phyloP scores from a whole-genome alignment of 495 filamentous ascomycete genomes.

The Aspergillus mulundensis region DNA sequence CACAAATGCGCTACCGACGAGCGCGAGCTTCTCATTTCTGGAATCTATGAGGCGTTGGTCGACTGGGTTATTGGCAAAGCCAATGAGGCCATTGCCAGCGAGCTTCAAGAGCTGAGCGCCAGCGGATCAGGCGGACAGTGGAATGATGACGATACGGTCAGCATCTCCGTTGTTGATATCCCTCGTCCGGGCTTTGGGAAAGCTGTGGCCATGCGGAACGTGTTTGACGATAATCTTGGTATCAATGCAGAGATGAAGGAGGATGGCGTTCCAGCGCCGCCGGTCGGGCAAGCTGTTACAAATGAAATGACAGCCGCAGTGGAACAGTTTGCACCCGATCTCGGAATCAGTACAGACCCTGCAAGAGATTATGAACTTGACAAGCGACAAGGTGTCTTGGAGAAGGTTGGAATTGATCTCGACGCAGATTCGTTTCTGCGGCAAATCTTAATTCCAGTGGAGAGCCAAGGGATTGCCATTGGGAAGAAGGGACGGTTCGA shows the following conservation, averaged over 20 bases:
- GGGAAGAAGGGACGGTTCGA: constrained; percentile 73
- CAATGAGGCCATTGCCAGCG: constrained; percentile 78
- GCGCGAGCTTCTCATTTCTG: constrained; percentile 73
- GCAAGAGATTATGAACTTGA: constrained; percentile 72
- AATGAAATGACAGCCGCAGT: constrained; percentile 82
- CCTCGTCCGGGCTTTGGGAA: constrained; percentile 76
- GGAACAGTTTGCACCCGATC: constrained; percentile 70
- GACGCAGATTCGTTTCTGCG: constrained; percentile 81
- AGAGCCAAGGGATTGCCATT: constrained; percentile 68
- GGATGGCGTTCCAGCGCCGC: constrained; percentile 72
- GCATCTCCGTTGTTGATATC: constrained; percentile 82
- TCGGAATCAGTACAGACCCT: constrained; percentile 68
- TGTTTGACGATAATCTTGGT: constrained; percentile 88
- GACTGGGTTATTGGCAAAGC: constrained; percentile 90
- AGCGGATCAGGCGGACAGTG: constrained; percentile 55
- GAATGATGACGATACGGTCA: constrained; percentile 76
- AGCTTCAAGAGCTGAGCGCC: constrained; percentile 64
- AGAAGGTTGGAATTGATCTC: constrained; percentile 77
- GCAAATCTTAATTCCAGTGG: constrained; percentile 73
- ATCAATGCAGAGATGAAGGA: constrained; percentile 97
- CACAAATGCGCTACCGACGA: constrained; percentile 78
- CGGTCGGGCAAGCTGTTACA: constrained; percentile 70
- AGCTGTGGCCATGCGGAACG: constrained; percentile 76
- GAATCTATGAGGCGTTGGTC: constrained; percentile 89
- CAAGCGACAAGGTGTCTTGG: constrained; percentile 73